phyloP scores from a whole-genome alignment of 2,329 filamentous ascomycete species.

The Paraconiothyrium brasiliense region DNA sequence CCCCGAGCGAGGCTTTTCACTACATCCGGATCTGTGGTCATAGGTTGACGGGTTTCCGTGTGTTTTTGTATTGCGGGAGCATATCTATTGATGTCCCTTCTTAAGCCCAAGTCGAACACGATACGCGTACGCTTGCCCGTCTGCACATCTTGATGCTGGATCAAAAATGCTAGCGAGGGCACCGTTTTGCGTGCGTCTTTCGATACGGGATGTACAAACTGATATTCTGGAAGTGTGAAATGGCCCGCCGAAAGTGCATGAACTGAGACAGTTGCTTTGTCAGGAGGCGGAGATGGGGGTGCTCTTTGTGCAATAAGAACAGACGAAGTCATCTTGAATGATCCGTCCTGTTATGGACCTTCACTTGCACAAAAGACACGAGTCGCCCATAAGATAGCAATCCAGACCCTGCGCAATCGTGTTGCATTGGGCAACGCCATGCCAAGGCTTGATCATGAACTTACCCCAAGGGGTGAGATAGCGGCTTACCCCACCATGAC shows the following conservation, averaged over 20 bases:
- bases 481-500: slow-evolving; percentile 11
- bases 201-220: slow-evolving; percentile 59
- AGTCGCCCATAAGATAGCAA: not conserved
- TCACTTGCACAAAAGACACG: not conserved
- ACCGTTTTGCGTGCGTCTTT: slow-evolving; percentile 58
- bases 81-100: slow-evolving; percentile 58
- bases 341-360: not conserved
- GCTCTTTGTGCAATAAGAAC: slow-evolving; percentile 19
- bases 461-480: slow-evolving; percentile 3
- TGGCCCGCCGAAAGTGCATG: slow-evolving; percentile 51
- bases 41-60: slow-evolving; percentile 57
- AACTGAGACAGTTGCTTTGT: slow-evolving; percentile 41
- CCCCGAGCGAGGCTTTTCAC: slow-evolving; percentile 51
- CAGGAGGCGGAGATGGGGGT: slow-evolving; percentile 25
- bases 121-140: slow-evolving; percentile 51
- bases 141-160: slow-evolving; percentile 57
- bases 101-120: slow-evolving; percentile 65
- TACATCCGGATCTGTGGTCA: slow-evolving; percentile 51
- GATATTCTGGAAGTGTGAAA: slow-evolving; percentile 59
- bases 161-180: slow-evolving; percentile 64
- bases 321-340: slow-evolving; percentile 22
- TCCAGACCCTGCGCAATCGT: not conserved
- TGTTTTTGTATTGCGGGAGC: slow-evolving; percentile 57
- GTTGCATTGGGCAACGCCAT: not conserved
- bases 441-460: slow-evolving; percentile 4